Conservation (phyloP, 2,329 filamentous ascomycete genomes). For the Trichoderma oligosporum region DNA sequence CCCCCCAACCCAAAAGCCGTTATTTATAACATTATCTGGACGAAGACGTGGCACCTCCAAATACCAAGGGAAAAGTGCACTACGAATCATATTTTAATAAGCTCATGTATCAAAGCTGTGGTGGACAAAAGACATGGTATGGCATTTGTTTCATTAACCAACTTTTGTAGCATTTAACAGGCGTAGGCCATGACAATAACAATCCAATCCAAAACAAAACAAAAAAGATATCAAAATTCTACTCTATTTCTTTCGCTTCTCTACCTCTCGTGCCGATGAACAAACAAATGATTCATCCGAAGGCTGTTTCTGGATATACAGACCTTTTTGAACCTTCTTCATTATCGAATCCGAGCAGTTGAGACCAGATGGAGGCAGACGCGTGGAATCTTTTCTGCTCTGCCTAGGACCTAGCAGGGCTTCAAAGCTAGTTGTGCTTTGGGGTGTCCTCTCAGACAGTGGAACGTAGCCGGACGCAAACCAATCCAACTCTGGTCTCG, state of each 20-base stretch:
- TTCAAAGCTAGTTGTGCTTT: background rate
- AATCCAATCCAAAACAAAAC: background rate
- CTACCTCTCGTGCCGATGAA: conserved; percentile 18
- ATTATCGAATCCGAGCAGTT: background rate
- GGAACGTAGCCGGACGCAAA: background rate
- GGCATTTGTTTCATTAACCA: conserved; percentile 1
- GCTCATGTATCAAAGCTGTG: background rate
- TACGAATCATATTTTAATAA: background rate
- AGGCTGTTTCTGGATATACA: background rate
- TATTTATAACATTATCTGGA: background rate
- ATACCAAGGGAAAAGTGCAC: background rate
- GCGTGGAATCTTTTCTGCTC: background rate
- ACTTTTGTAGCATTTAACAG: conserved; percentile 3
- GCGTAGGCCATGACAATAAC: background rate
- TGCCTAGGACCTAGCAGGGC: background rate
- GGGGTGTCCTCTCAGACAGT: background rate
- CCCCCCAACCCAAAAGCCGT: background rate
- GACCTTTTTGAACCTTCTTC: conserved; percentile 2
- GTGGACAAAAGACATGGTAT: conserved; percentile 3
- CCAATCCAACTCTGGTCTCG: background rate
- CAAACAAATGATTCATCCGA: conserved; percentile 25
- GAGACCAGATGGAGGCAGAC: background rate
- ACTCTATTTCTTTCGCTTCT: conserved; percentile 4
- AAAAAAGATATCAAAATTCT: conserved; percentile 9
- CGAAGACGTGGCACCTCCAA: background rate